A percentile compares a stretch with the other conserved stretches of the same genome.
phyloP scores from a whole-genome alignment of 1,284 basidiomycete genomes.

The Ganoderma leucocontextum region DNA sequence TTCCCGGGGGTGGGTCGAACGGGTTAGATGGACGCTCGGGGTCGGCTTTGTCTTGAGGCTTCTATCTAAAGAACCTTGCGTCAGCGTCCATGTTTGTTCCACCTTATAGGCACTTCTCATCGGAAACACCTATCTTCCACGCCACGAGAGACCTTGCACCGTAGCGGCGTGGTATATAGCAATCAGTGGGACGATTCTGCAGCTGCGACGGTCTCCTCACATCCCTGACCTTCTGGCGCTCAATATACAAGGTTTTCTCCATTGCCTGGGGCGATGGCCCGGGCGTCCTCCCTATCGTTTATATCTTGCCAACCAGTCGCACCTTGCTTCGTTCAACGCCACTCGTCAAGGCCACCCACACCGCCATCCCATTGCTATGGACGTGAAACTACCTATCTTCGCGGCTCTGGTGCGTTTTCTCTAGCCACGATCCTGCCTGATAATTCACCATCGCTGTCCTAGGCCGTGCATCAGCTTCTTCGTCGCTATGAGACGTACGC shows the following conservation, averaged over 20 bases:
- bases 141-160: neutral
- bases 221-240: neutral
- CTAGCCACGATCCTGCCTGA: neutral
- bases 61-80: too few species aligned
- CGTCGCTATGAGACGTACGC: neutral
- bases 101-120: neutral
- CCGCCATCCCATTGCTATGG: neutral
- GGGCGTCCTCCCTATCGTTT: neutral
- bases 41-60: too few species aligned
- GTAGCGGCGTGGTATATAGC: neutral
- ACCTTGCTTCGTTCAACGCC: neutral
- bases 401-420: neutral
- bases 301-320: neutral
- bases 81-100: neutral
- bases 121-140: neutral
- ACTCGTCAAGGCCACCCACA: neutral
- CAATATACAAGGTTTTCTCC: neutral
- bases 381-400: neutral
- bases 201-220: neutral
- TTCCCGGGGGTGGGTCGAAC: too few species aligned
- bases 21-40: too few species aligned
- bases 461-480: neutral
- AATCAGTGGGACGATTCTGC: neutral
- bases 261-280: neutral
- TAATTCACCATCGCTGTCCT: neutral